Evolutionary conservation across 441 rosid species (phyloP), one percentile per base, ranked within the genome.

Genomic region (Erodium chrysanthum): DNA sequence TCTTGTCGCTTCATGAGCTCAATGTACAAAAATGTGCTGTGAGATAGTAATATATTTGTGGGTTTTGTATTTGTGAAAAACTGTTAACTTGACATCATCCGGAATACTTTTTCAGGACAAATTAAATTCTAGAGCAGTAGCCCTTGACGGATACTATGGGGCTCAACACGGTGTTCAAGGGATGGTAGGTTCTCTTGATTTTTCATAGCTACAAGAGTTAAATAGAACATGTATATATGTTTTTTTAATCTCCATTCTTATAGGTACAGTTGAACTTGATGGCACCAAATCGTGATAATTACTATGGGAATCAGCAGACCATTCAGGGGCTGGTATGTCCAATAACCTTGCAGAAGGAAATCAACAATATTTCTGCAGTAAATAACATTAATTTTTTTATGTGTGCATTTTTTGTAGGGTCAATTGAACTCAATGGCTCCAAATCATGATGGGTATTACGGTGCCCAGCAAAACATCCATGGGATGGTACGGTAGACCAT

Each of bases 261-360:
- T 81, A 91, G 97, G 97, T 91, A 71, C 97, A 85, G 70, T 83
- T 90, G 54, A 91, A 91, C 83, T 74, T 91, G 77, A 88, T 91
- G 93, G 97, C 78, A 31, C 96, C 93, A 68, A 82, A 79, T 58
- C 95, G 90, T 6, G 91, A 88, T 75, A 82, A 70, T 76, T 88
- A 83, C 83, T 90, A 79, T 44, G 88, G 84, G 70, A 84, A 72
- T 81, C 97, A 78, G 71, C 93, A 83, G 78, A 76, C 90, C 15
- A 83, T 91, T 50, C 97, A 85, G 76, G 96, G 93, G 73, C 88
- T 88, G 96, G 97, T 91, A 83, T 69, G 87, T 44, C 67, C 48
- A 59, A 9, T 59, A 61, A 46, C 73, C 52, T 2, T 18, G 23
- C n/a, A 11, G 12, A 23, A 35, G 25, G 33, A 14, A 6, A 50